Evolutionary conservation across 1,284 basidiomycete genomes (phyloP).

Genomic region (Microbotryum silenes-acaulis): DNA sequence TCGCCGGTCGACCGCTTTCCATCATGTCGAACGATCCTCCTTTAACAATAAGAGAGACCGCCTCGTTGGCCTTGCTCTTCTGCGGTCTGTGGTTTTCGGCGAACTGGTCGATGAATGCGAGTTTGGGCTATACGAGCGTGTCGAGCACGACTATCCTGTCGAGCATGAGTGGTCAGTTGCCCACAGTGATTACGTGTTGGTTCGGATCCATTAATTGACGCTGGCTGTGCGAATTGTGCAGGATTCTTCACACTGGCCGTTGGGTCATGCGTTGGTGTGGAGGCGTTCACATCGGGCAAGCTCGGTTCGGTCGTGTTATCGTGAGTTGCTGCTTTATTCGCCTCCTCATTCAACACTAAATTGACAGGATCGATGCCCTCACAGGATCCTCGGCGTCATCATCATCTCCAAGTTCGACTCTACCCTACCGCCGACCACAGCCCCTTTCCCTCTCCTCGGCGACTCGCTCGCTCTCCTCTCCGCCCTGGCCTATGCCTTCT

Average conservation of each 20-base stretch:
- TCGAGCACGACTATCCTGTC: constrained; percentile 83
- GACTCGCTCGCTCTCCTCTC: constrained; percentile 73
- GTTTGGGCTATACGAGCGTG: constrained; percentile 76
- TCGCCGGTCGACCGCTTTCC: constrained; percentile 18
- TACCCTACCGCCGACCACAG: constrained; percentile 45
- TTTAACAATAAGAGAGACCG: constrained; percentile 63
- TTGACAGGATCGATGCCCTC: constrained; percentile 11
- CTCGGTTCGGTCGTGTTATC: constrained; percentile 71
- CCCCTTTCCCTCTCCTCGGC: constrained; percentile 54
- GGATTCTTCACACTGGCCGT: constrained; percentile 90
- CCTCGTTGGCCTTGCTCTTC: constrained; percentile 65
- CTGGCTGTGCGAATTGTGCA: constrained; percentile 38
- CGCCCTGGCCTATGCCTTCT: constrained; percentile 80
- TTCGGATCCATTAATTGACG: no score
- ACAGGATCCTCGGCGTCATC: constrained; percentile 73
- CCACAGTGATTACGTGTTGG: no score
- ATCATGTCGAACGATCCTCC: constrained; percentile 17
- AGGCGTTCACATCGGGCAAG: constrained; percentile 66
- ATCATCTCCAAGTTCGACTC: constrained; percentile 56
- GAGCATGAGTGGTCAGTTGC: constrained; percentile 68
- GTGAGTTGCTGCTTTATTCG: constrained; percentile 44
- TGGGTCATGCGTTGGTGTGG: constrained; percentile 76
- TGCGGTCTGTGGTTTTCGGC: constrained; percentile 61
- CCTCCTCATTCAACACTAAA: neutral
- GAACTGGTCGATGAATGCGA: constrained; percentile 78